Conservation (phyloP, 495 filamentous ascomycete species). For the Pyrenula aspistea region DNA sequence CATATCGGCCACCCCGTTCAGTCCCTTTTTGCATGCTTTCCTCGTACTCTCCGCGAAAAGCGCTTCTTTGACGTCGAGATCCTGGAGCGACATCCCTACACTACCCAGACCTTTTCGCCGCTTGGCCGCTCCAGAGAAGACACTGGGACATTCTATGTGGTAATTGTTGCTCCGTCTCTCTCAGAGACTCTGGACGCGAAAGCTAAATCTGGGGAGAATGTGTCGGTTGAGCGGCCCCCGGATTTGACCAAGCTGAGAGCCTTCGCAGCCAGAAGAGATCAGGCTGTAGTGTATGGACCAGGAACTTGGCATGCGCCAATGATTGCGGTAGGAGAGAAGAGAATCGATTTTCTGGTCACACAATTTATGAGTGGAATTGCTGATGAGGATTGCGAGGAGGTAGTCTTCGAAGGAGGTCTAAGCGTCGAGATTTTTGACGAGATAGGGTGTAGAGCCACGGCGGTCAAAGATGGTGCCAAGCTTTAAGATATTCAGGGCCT, state of each 20-base stretch:
- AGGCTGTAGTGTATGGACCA: constrained; percentile 82
- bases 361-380: constrained; percentile 78
- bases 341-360: constrained; percentile 75
- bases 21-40: constrained; percentile 85
- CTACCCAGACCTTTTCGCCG: constrained; percentile 85
- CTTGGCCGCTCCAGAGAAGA: constrained; percentile 40
- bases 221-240: constrained; percentile 48
- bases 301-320: constrained; percentile 98
- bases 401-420: constrained; percentile 35
- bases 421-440: constrained; percentile 18
- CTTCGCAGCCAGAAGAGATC: constrained; percentile 65
- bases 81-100: constrained; percentile 89
- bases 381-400: constrained; percentile 85
- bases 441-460: too few relatives aligned
- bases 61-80: constrained; percentile 54
- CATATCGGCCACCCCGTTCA: constrained; percentile 48
- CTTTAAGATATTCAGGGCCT: too few relatives aligned
- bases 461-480: too few relatives aligned
- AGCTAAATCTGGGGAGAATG: constrained; percentile 18
- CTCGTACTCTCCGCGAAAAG: constrained; percentile 36
- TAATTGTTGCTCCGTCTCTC: constrained; percentile 75
- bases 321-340: constrained; percentile 62
- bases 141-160: constrained; percentile 46
- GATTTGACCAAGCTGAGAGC: constrained; percentile 60
- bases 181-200: constrained; percentile 18